A percentile compares a stretch with the other conserved stretches of the same genome.
Conservation (phyloP, 352 stramenopile species). For the Globisporangium canariense region DNA sequence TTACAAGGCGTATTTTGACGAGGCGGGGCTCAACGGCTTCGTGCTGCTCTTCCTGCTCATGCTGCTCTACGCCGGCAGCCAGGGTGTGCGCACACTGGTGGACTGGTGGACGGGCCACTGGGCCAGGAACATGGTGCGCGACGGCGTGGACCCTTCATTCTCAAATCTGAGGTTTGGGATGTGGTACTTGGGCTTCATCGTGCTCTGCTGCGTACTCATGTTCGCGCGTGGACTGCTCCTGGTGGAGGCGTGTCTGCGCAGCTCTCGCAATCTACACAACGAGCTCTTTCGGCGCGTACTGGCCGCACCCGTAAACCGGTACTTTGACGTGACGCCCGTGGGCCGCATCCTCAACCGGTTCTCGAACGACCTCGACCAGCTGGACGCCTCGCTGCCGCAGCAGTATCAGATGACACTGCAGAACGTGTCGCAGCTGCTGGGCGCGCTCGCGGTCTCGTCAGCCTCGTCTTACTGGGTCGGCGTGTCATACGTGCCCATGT, state of each 20-base stretch:
- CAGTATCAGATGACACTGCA: constrained; percentile 35
- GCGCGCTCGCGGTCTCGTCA: constrained; percentile 20
- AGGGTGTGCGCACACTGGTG: constrained; percentile 22
- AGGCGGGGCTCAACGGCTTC: constrained; percentile 26
- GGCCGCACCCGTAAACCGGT: constrained; percentile 34
- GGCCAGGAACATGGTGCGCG: constrained; percentile 24
- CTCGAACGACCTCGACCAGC: constrained; percentile 46
- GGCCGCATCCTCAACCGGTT: constrained; percentile 50
- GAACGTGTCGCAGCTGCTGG: constrained; percentile 20
- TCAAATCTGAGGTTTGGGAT: constrained; percentile 20
- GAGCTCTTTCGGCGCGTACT: constrained; percentile 38
- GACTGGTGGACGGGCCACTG: constrained; percentile 40
- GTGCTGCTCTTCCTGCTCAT: neutral
- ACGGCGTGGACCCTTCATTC: constrained; percentile 33
- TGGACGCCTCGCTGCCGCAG: constrained; percentile 35
- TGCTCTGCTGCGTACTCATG: constrained; percentile 21
- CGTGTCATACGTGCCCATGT: constrained; percentile 33
- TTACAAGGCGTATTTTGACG: constrained; percentile 39
- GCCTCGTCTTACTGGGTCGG: constrained; percentile 17
- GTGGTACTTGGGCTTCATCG: constrained; percentile 39
- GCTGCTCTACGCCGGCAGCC: neutral
- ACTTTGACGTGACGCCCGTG: constrained; percentile 55
- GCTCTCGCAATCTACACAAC: constrained; percentile 27
- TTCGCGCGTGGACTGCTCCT: constrained; percentile 24
- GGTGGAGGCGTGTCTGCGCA: constrained; percentile 30